Conservation (phyloP, 192 early-diverging fungal genomes). For the Backusella liffmaniae region DNA sequence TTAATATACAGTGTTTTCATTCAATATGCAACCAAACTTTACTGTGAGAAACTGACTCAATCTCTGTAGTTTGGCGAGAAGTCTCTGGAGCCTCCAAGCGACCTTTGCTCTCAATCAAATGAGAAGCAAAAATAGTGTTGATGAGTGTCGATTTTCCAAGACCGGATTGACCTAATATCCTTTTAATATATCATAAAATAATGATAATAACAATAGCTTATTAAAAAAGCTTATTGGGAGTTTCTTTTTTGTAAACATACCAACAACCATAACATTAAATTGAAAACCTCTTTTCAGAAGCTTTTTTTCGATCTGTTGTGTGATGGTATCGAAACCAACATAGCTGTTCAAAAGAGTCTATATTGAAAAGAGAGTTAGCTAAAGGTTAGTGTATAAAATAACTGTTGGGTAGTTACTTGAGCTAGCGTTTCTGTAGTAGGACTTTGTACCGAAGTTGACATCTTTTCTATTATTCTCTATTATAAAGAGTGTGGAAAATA, state of each 20-base stretch:
- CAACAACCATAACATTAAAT: slow-evolving; percentile 97
- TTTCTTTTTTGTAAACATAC: slow-evolving; percentile 36
- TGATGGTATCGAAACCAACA: slow-evolving; percentile 97
- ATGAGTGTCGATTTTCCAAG: slow-evolving; percentile 97
- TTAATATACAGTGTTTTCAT: no score
- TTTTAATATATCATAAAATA: neutral
- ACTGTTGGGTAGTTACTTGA: neutral
- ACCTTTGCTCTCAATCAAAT: slow-evolving; percentile 90
- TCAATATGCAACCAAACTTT: slow-evolving; percentile 5
- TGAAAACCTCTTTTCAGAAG: slow-evolving; percentile 94
- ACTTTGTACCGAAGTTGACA: slow-evolving; percentile 7
- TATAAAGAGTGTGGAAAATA: neutral
- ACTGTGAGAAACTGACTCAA: slow-evolving; percentile 89
- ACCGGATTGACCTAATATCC: slow-evolving; percentile 79
- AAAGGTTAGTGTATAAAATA: neutral
- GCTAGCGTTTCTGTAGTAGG: neutral
- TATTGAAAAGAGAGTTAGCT: neutral
- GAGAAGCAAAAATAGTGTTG: slow-evolving; percentile 96
- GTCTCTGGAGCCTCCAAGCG: slow-evolving; percentile 78
- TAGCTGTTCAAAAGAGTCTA: slow-evolving; percentile 78
- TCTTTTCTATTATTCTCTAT: neutral
- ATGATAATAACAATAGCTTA: neutral
- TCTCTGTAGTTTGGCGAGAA: slow-evolving; percentile 94
- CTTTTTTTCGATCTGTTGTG: slow-evolving; percentile 96
- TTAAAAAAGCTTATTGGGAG: neutral